Evolutionary conservation across 306 rosid genomes (phyloP).

Genomic region (Cotoneaster glaucophyllus): DNA sequence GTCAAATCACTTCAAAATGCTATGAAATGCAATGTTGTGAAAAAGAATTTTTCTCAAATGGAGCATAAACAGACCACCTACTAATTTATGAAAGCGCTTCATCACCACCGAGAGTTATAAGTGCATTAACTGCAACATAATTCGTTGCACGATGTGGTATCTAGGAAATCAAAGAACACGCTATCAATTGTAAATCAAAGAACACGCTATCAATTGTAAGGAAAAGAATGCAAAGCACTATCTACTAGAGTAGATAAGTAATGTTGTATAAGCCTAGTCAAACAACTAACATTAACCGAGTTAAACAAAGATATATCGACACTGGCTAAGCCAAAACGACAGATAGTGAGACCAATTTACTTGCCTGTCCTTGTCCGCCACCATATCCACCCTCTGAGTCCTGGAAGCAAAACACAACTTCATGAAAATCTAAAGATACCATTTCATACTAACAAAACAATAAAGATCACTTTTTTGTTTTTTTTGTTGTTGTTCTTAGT

Average conservation of each 20-base stretch:
- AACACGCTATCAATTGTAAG: not conserved
- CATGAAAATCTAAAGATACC: not conserved
- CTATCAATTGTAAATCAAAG: no score
- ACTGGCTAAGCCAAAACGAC: not conserved
- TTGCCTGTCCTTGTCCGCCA: slow-evolving; percentile 98
- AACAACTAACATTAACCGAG: not conserved
- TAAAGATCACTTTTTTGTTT: not conserved
- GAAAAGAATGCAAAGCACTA: not conserved
- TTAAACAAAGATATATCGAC: slow-evolving; percentile 16
- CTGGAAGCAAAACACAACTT: slow-evolving; percentile 35
- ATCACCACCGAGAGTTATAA: slow-evolving; percentile 39
- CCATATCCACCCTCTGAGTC: slow-evolving; percentile 84
- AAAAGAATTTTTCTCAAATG: no score
- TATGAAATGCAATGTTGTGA: no score
- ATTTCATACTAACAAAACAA: not conserved
- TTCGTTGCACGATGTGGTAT: slow-evolving; percentile 96
- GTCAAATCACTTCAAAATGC: no score
- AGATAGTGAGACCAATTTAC: slow-evolving; percentile 20
- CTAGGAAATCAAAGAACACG: slow-evolving; percentile 33
- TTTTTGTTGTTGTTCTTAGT: not conserved
- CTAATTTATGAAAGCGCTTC: no score
- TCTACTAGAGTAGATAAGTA: not conserved
- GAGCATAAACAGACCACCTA: no score
- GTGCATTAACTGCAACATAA: slow-evolving; percentile 87
- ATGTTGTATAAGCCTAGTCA: no score